These are phyloP conservation scores for Fusarium acutatum DNA, from an alignment of 2,329 filamentous ascomycete species.

Conservation along the genomic window DNA sequence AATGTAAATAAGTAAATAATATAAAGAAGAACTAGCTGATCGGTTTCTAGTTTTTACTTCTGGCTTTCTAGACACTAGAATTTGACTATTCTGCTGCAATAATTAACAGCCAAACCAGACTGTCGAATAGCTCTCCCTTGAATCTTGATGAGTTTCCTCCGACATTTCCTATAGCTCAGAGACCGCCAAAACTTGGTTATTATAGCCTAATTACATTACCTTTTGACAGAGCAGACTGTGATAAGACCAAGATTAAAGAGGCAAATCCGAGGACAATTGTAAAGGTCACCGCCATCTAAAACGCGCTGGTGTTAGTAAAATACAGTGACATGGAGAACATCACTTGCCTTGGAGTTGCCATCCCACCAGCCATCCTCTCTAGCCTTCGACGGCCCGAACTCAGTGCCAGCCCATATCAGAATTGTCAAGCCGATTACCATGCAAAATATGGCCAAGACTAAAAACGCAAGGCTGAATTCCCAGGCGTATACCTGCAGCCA, in stretches of 20 bases:
- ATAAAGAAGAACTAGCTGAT: too few relatives aligned
- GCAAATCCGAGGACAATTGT: neutral
- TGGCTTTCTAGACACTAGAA: neutral
- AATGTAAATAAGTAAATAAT: too few relatives aligned
- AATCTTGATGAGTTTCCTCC: rapidly evolving
- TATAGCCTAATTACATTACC: neutral
- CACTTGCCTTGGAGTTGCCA: neutral
- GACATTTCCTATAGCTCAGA: neutral
- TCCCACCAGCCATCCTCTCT: neutral
- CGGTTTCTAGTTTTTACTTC: too few relatives aligned
- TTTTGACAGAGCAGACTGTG: neutral
- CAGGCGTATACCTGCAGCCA: neutral
- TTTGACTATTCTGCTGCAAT: neutral
- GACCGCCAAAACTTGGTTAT: rapidly evolving
- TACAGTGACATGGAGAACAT: rapidly evolving
- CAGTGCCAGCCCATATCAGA: neutral
- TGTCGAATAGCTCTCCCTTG: neutral
- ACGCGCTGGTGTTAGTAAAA: rapidly evolving
- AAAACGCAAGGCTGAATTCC: neutral
- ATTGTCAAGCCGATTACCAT: neutral
- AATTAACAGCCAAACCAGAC: neutral
- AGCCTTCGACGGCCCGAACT: neutral
- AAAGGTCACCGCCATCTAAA: neutral
- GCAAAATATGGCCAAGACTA: neutral
- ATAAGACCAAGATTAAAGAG: neutral